These are phyloP conservation scores for Geotrichum macrosporum DNA, from an alignment of 1,139 yeast species.

Conservation along the genomic window DNA sequence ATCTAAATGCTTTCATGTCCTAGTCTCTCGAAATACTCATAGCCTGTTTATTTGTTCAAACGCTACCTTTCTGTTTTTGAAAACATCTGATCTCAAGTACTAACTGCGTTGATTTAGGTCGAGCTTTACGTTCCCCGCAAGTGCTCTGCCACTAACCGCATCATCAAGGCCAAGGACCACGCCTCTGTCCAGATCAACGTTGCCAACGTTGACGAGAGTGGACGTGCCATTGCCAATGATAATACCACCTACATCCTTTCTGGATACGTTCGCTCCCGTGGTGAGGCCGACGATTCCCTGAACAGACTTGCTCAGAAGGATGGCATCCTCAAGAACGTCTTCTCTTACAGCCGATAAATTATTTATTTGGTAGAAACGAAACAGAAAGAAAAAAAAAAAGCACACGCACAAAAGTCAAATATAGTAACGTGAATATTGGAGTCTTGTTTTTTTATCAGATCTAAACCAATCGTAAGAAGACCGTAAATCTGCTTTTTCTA, in stretches of 20 bases:
- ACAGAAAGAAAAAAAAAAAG: too few species aligned
- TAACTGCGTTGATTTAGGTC: too few species aligned
- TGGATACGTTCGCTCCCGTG: conserved; percentile 88
- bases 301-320: conserved; percentile 99
- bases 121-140: conserved; percentile 99
- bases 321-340: conserved; percentile 97
- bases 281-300: conserved; percentile 98
- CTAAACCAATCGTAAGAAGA: too few species aligned
- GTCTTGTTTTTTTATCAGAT: too few species aligned
- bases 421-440: conserved; percentile 3
- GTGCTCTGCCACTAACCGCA: conserved; percentile 99
- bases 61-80: too few species aligned
- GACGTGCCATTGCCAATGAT: conserved; percentile 89
- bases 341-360: conserved; percentile 96
- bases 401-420: too few species aligned
- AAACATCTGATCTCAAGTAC: too few species aligned
- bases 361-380: conserved; percentile 13
- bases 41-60: too few species aligned
- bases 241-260: conserved; percentile 93
- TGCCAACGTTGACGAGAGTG: conserved; percentile 88
- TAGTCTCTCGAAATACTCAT: too few species aligned
- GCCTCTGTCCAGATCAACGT: conserved; percentile 94
- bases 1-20: too few species aligned
- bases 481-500: too few species aligned
- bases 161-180: conserved; percentile 99